phyloP scores from a whole-genome alignment of 2,329 filamentous ascomycete genomes.

The Lasiodiplodia theobromae region DNA sequence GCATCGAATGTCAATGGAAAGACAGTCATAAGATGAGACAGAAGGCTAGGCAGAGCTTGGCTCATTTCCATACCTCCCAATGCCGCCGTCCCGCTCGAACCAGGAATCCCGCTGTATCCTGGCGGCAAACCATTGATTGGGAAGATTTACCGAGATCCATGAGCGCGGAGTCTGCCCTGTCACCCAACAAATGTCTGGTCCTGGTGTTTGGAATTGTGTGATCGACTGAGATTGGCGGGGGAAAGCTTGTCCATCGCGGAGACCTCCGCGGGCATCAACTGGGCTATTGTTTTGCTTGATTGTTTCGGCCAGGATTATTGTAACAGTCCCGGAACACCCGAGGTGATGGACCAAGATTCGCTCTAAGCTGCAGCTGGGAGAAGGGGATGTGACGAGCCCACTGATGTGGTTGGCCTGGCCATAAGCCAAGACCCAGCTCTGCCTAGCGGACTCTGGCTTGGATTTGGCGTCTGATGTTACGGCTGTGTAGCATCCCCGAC shows the following conservation, averaged over 20 bases:
- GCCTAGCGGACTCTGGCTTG: constrained; percentile 4
- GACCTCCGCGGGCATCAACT: constrained; percentile 1
- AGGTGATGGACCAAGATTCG: not conserved
- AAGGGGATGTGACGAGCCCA: not conserved
- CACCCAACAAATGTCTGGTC: constrained; percentile 1
- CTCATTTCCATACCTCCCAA: not conserved
- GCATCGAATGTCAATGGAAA: constrained; percentile 4
- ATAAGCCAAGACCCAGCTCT: constrained; percentile 13
- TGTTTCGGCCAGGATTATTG: not conserved
- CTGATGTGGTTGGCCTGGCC: constrained; percentile 3
- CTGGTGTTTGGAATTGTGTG: constrained; percentile 22
- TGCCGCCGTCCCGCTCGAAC: constrained; percentile 1
- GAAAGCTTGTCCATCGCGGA: constrained; percentile 14
- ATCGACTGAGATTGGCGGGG: constrained; percentile 19
- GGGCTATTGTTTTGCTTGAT: not conserved
- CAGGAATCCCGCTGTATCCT: not conserved
- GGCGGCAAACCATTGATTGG: not conserved
- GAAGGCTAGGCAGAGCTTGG: constrained; percentile 6
- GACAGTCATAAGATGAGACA: constrained; percentile 9
- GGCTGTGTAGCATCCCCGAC: constrained; percentile 2
- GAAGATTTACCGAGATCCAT: constrained; percentile 22
- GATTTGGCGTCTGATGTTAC: constrained; percentile 6
- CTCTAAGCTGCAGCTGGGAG: constrained; percentile 5
- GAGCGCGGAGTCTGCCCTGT: constrained; percentile 1
- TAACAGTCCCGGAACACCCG: too few species aligned